These are phyloP conservation scores for Beauveria australis DNA, from an alignment of 2,329 filamentous ascomycete species.

Conservation along the genomic window DNA sequence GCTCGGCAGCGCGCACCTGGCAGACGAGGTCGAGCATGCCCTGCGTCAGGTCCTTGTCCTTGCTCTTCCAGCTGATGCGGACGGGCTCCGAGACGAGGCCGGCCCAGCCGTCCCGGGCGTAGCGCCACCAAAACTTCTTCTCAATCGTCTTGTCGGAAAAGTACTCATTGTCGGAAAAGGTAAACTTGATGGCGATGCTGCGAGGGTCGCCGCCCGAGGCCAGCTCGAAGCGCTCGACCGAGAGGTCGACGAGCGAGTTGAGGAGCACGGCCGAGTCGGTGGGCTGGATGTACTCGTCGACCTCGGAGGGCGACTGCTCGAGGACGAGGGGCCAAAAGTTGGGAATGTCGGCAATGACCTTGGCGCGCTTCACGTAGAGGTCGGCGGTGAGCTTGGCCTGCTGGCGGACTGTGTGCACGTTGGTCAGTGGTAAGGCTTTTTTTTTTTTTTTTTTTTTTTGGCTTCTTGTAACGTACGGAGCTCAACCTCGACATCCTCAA, in stretches of 20 bases:
- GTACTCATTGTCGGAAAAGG: constrained; percentile 73
- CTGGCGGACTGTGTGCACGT: constrained; percentile 52
- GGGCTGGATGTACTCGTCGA: constrained; percentile 83
- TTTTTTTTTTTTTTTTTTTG: neutral
- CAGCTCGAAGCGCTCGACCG: constrained; percentile 75
- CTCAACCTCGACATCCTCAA: constrained; percentile 74
- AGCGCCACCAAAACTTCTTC: constrained; percentile 88
- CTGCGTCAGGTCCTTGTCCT: constrained; percentile 72
- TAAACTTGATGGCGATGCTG: constrained; percentile 67
- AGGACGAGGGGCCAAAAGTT: constrained; percentile 95
- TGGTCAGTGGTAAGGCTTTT: neutral
- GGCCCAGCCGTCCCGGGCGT: constrained; percentile 57
- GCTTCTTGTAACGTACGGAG: constrained; percentile 52
- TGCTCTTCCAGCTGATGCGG: constrained; percentile 72
- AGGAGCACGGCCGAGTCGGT: constrained; percentile 68
- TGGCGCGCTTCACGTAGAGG: constrained; percentile 69
- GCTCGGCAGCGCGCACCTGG: constrained; percentile 58
- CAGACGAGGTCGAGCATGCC: constrained; percentile 69
- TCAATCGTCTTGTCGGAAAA: constrained; percentile 72
- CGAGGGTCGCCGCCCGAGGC: constrained; percentile 66
- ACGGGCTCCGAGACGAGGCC: constrained; percentile 86
- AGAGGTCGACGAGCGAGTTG: constrained; percentile 57
- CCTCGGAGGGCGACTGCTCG: constrained; percentile 74
- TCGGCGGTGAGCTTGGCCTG: constrained; percentile 60
- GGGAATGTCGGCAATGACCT: constrained; percentile 62